Evolutionary conservation across 345 rosid species (phyloP).

Genomic region (Combretum micranthum): DNA sequence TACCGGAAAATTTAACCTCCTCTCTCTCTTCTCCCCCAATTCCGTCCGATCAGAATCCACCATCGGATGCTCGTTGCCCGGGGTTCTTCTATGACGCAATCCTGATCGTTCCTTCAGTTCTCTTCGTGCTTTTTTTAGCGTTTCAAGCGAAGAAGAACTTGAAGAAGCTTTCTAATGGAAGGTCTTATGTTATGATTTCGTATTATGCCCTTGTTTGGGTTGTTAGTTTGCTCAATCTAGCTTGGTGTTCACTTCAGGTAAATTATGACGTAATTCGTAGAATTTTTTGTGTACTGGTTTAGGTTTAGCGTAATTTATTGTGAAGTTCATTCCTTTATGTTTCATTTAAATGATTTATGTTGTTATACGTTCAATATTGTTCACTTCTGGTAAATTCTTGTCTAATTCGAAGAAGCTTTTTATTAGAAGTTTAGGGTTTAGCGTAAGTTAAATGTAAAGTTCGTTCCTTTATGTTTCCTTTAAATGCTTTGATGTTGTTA

Average conservation of each 20-base stretch:
- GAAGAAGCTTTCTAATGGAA: constrained; percentile 35
- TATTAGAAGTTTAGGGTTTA: too few relatives aligned
- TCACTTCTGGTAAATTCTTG: constrained; percentile 34
- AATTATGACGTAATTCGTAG: too few relatives aligned
- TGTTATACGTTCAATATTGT: too few relatives aligned
- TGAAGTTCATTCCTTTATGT: too few relatives aligned
- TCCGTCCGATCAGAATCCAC: background rate
- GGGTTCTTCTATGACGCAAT: constrained; percentile 25
- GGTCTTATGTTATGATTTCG: constrained; percentile 41
- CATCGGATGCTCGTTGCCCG: constrained; percentile 24
- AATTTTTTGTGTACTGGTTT: too few relatives aligned
- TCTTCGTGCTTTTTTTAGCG: constrained; percentile 45
- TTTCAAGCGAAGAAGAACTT: constrained; percentile 40
- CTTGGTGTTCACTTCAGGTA: constrained; percentile 59
- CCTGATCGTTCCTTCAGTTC: constrained; percentile 26
- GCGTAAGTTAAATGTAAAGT: too few relatives aligned
- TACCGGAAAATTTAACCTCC: constrained; percentile 3
- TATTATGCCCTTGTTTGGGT: constrained; percentile 51
- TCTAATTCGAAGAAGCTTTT: too few relatives aligned
- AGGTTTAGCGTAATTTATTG: too few relatives aligned
- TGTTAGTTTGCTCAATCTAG: constrained; percentile 39
- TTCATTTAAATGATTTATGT: too few relatives aligned
- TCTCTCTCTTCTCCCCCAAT: constrained; percentile 13
- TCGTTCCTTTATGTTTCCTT: too few relatives aligned
- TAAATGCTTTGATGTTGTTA: too few relatives aligned